Base-by-base conservation (phyloP, 306 rosid species). In the Herpetospermum pedunculosum region DNA sequence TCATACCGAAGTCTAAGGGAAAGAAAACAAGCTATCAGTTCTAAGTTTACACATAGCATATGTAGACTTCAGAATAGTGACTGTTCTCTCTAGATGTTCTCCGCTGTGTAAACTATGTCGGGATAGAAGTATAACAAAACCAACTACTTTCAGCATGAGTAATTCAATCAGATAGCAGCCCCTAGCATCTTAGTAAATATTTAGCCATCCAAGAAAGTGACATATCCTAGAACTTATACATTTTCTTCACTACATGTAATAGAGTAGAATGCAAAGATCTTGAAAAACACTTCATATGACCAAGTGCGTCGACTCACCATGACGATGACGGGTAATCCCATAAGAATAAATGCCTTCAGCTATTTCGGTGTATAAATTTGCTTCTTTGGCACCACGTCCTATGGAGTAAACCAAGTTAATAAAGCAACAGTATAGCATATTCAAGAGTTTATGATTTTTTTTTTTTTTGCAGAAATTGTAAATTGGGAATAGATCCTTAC, bases 251-350 rank as follows among this genome's bases (percentile, higher is more conserved):
- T 62, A 62, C 15, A 35, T 21, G 43, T 60, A 4, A 54, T 9
- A 38, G 32, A 64, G 30, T 19, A 37, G 29, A 64, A 38, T 23
- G 52, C 34, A 67, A 67, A 40, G 11, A 67, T 40, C 18, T 5
- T 41, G 21, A 34, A 40, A 65, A 67, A 67, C 4, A 0, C n/a
- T 65, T 65, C 11, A 65, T 11, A 67, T 67, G 52, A 19, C 6
- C 40, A 23, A 67, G 18, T 23, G n/a, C 11, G 0, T 43, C 30
- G 15, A 43, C 83, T 75, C 79, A 94, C 99, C 96, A 83, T 94
- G 98, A 76, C 96, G 97, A 85, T 94, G 99, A 29, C 89, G 88
- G 74, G 95, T 85, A 78, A 94, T 78, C 73, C 96, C 98, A 80
- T 94, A 91, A 53, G 95, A 88, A 71, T 75, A 86, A 58, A 91